Conservation (phyloP, 345 rosid genomes). For the Brassica napus region Da-Ae NC_063452.1:21977501-21978000, state of each 20-base stretch:
- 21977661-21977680: constrained; percentile 30
- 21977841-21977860: not conserved
- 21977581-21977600: not conserved
- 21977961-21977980: not conserved
- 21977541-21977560: constrained; percentile 1
- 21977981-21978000: not conserved
- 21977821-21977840: too few relatives aligned
- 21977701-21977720: constrained; percentile 33
- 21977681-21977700: constrained; percentile 38
- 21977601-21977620: not conserved
- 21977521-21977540: constrained; percentile 27
- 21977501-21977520: constrained; percentile 22
- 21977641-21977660: constrained; percentile 27
- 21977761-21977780: constrained; percentile 13
- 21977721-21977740: constrained; percentile 28
- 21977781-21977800: not conserved
- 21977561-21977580: not conserved
- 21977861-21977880: not conserved
- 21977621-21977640: constrained; percentile 11
- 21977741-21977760: constrained; percentile 9
- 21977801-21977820: not conserved
- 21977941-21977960: not conserved
- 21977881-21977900: not conserved
- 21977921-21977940: not conserved
- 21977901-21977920: not conserved